Evolutionary conservation across 1,284 basidiomycete genomes (phyloP).

Genomic region (Trichosporon sp.): DNA sequence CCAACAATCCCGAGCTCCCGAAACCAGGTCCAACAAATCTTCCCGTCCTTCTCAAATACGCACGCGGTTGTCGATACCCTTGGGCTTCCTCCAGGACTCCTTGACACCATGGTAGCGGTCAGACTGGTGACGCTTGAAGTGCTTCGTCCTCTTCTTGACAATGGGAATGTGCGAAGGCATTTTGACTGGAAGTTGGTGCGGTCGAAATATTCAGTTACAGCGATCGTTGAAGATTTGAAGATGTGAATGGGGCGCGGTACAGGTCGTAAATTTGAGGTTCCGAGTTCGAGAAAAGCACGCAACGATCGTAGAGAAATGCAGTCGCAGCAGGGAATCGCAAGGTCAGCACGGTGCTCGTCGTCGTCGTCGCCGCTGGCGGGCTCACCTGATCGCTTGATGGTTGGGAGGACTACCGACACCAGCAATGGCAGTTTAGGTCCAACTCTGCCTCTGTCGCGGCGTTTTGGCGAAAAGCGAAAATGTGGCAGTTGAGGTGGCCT

Average conservation of each 20-base stretch:
- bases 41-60: slow-evolving; percentile 16
- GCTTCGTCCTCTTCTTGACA: slow-evolving; percentile 93
- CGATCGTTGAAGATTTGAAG: background rate
- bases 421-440: background rate
- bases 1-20: background rate
- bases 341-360: slow-evolving; percentile 12
- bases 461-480: slow-evolving; percentile 1
- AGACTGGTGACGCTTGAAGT: slow-evolving; percentile 97
- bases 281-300: background rate
- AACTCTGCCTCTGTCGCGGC: background rate
- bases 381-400: slow-evolving; percentile 4
- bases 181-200: slow-evolving; percentile 37
- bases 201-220: background rate
- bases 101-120: slow-evolving; percentile 92
- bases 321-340: background rate
- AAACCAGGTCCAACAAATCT: background rate
- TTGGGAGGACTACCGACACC: slow-evolving; percentile 1
- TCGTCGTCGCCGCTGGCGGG: slow-evolving; percentile 1
- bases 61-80: slow-evolving; percentile 86
- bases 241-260: background rate
- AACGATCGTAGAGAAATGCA: background rate
- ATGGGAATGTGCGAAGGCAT: slow-evolving; percentile 83
- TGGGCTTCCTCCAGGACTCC: slow-evolving; percentile 96
- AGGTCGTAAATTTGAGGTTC: background rate
- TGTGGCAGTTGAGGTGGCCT: background rate